Conservation (phyloP, 345 rosid genomes). For the Carallia brachiata region DNA sequence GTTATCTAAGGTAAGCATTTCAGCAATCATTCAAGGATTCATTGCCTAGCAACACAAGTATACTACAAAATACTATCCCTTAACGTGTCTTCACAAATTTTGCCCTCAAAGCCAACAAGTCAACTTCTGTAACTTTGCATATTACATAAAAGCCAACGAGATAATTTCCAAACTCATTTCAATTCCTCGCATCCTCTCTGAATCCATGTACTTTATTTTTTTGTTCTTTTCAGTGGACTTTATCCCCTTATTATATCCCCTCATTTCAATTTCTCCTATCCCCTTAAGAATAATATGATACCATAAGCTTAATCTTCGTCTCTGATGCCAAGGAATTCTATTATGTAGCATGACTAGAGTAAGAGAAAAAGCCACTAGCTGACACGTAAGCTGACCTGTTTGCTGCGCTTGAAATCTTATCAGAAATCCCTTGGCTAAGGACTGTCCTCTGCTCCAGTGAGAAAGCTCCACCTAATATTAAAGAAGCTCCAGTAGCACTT, state of each 20-base stretch:
- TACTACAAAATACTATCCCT: too few species aligned
- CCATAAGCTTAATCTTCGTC: too few species aligned
- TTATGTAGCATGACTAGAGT: background rate
- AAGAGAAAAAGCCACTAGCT: slow-evolving; percentile 1
- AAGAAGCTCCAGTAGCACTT: slow-evolving; percentile 59
- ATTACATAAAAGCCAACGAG: background rate
- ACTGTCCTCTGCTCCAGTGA: slow-evolving; percentile 52
- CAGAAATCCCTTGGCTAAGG: slow-evolving; percentile 73
- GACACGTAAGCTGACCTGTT: slow-evolving; percentile 57
- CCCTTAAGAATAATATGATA: background rate
- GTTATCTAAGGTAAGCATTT: too few species aligned
- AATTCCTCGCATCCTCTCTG: background rate
- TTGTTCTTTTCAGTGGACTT: background rate
- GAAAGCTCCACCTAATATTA: slow-evolving; percentile 63
- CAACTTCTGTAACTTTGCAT: too few species aligned
- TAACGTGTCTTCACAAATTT: too few species aligned
- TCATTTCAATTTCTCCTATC: too few species aligned
- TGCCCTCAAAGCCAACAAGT: background rate
- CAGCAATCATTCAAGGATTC: too few species aligned
- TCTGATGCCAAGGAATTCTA: slow-evolving; percentile 3
- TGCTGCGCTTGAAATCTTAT: slow-evolving; percentile 82
- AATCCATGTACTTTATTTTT: background rate
- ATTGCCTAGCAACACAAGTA: too few species aligned
- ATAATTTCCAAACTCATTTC: background rate
- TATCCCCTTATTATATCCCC: too few species aligned